Percentiles rank a stretch among this genome's conserved stretches.
phyloP scores from a whole-genome alignment of 1,284 basidiomycete genomes.

The Cystobasidium slooffiae region DNA sequence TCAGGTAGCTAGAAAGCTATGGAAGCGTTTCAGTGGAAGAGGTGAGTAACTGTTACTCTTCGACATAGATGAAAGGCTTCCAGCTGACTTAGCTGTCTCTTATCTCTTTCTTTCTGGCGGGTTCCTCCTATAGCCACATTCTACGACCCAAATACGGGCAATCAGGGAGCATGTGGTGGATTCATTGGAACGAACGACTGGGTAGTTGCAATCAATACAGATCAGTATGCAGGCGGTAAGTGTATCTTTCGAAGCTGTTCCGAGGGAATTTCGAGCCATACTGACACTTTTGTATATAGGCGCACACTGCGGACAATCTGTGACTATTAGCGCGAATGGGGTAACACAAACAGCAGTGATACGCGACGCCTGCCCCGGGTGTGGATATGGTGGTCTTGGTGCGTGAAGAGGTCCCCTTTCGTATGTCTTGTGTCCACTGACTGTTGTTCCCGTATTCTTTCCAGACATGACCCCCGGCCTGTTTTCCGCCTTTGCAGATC shows the following conservation, averaged over 20 bases:
- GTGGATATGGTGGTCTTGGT: conserved; percentile 38
- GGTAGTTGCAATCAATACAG: conserved; percentile 32
- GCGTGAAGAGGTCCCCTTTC: neutral
- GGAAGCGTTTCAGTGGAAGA: conserved; percentile 30
- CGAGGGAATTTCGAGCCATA: neutral
- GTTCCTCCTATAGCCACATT: neutral
- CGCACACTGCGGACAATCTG: conserved; percentile 15
- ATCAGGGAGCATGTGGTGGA: conserved; percentile 31
- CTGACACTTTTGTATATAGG: conserved; percentile 7
- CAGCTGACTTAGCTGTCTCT: neutral
- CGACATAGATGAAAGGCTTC: neutral
- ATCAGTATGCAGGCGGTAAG: conserved; percentile 20
- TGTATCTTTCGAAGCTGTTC: neutral
- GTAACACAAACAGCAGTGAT: conserved; percentile 5
- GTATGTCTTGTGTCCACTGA: neutral
- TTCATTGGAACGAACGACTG: conserved; percentile 25
- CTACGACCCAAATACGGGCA: conserved; percentile 27
- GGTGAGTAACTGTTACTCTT: neutral
- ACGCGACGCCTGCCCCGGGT: conserved; percentile 13
- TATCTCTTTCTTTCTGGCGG: neutral
- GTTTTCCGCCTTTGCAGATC: conserved; percentile 31
- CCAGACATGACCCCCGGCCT: conserved; percentile 26
- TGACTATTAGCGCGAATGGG: conserved; percentile 11
- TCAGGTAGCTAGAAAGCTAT: conserved; percentile 3
- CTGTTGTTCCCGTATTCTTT: neutral